Evolutionary conservation across 2,329 filamentous ascomycete species (phyloP).

Genomic region (Talaromyces sp.): DNA sequence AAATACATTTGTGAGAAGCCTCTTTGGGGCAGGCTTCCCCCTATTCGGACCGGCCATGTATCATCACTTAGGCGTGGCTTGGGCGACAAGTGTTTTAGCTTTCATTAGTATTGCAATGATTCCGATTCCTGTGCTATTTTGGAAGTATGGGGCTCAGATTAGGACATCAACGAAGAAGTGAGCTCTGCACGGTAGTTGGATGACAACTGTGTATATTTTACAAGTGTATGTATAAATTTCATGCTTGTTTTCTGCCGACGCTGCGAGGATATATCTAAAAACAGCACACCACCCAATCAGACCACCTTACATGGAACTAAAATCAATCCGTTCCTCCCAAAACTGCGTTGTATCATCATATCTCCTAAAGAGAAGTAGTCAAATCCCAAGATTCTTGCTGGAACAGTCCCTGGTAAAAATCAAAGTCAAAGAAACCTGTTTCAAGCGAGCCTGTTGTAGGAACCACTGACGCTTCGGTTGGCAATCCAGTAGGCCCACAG

Average conservation of each 20-base stretch:
- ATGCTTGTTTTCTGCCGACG: background rate
- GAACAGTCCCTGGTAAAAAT: constrained; percentile 7
- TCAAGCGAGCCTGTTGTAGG: background rate
- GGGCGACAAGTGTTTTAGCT: background rate
- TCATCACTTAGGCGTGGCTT: background rate
- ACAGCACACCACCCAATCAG: background rate
- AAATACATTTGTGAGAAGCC: constrained; percentile 68
- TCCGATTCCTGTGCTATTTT: background rate
- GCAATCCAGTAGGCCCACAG: background rate
- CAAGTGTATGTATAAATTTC: background rate
- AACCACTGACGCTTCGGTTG: background rate
- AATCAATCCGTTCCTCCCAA: background rate
- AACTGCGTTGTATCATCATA: background rate
- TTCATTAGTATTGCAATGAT: background rate
- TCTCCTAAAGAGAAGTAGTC: background rate
- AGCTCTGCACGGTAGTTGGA: no score
- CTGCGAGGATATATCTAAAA: background rate
- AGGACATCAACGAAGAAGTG: background rate
- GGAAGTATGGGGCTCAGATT: background rate
- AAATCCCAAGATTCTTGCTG: constrained; percentile 10
- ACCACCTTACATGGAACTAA: background rate
- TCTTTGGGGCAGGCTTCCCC: constrained; percentile 60
- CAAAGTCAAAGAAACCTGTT: constrained; percentile 5
- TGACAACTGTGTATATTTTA: background rate
- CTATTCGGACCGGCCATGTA: background rate